Conservation (phyloP, 495 filamentous ascomycete genomes). For the Parathielavia hyrcaniae region DNA sequence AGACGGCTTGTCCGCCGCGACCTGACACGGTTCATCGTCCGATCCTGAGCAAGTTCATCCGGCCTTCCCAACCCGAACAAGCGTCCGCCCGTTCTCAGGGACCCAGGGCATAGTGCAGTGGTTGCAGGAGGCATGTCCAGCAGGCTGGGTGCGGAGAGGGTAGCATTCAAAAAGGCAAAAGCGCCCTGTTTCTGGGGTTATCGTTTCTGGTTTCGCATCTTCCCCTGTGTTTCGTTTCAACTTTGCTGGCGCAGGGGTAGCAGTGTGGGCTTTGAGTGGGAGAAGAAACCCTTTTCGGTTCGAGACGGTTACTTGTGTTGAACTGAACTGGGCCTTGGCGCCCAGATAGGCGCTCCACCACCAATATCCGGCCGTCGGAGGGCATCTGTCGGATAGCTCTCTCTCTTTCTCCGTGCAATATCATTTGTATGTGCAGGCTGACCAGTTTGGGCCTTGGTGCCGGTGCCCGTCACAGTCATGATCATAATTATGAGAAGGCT, state of each 20-base stretch:
- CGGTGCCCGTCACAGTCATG: too few relatives aligned
- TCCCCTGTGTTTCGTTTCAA: slow-evolving; percentile 23
- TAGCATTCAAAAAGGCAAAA: neutral
- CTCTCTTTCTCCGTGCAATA: too few relatives aligned
- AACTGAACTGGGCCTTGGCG: too few relatives aligned
- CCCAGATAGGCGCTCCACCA: too few relatives aligned
- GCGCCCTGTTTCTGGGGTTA: neutral
- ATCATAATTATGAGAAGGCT: too few relatives aligned
- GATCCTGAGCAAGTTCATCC: neutral
- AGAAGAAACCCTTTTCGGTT: neutral
- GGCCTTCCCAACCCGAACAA: neutral
- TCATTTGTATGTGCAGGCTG: too few relatives aligned
- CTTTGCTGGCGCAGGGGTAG: neutral
- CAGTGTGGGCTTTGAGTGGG: too few relatives aligned
- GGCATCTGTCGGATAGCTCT: too few relatives aligned
- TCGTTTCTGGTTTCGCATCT: neutral
- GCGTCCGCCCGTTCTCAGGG: too few relatives aligned
- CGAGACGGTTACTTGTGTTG: neutral
- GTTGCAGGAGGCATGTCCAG: neutral
- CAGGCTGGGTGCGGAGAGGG: neutral
- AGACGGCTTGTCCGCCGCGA: slow-evolving; percentile 2
- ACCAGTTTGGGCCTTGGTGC: too few relatives aligned
- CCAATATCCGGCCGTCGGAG: too few relatives aligned
- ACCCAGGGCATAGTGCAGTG: neutral
- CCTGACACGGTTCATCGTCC: neutral